Base-by-base conservation (phyloP, 163 green algal species). In the Scenedesmus sp. region DNA sequence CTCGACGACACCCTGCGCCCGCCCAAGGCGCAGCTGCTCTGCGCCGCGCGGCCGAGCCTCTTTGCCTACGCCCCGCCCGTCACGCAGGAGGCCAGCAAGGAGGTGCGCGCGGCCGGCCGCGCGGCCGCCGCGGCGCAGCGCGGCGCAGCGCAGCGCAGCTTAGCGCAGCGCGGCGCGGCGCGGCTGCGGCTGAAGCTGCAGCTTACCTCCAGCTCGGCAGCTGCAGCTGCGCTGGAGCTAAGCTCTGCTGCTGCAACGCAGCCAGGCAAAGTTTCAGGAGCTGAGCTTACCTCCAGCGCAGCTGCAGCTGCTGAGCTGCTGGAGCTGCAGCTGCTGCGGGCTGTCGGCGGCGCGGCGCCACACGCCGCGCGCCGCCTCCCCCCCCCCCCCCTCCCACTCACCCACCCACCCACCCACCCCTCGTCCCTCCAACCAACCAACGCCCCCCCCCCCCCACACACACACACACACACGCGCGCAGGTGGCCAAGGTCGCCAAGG, bases 21-120 rank as follows among this genome's bases (percentile, higher is more conserved):
- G 77, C 96, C 96, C 62, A 92, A 94, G 75, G 87, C 96, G 44
- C 63, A 86, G 63, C 73, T 91, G 70, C 70, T 87, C 17, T 97
- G 85, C 82, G 75, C 89, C 63, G 93, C 86, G 86, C 87, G 85
- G 65, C 90, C 96, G 10, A 94, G 86, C 4, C 64, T 92, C 54
- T 99, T 98, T 86, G 93, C 92, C 18, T 98, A 99, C 89, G 89
- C 95, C 2, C 75, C 90, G 42, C 89, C 93, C 0, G 77, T 98
- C 6, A 88, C 87, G 1, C 71, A 83, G 17, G 92, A 96, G 60
- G 83, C 90, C 57, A 94, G 91, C 75, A 88, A 89, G 70, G 76
- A 89, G 78, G 87, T 89, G 56, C 33, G 69, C 13, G 56, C n/a
- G n/a, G n/a, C n/a, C n/a, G n/a, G n/a, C n/a, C n/a, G n/a, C n/a